phyloP scores from a whole-genome alignment of 2,329 filamentous ascomycete genomes.

The Beauveria rudraprayagi region DNA sequence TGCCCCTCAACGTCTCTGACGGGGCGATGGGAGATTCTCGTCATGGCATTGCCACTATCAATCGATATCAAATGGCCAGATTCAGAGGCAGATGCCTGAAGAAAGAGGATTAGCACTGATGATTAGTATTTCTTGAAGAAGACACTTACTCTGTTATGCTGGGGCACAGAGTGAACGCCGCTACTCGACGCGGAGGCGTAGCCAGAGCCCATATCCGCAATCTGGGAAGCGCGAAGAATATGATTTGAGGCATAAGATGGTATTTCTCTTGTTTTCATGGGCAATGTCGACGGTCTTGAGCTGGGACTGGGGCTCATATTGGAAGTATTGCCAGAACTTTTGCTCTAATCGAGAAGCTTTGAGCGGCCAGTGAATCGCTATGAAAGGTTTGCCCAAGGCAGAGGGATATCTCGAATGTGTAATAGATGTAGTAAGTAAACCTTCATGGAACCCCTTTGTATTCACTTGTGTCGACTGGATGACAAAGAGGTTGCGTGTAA shows the following conservation, averaged over 20 bases:
- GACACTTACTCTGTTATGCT: neutral
- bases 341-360: neutral
- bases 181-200: neutral
- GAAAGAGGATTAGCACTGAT: neutral
- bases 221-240: neutral
- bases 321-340: neutral
- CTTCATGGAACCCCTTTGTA: neutral
- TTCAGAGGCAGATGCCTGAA: neutral
- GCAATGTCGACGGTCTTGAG: neutral
- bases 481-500: neutral
- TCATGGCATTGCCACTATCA: neutral
- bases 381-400: neutral
- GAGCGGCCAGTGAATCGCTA: neutral
- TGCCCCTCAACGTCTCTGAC: neutral
- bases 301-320: neutral
- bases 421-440: neutral
- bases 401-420: neutral
- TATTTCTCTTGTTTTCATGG: conserved; percentile 7
- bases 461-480: too few relatives aligned
- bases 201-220: neutral
- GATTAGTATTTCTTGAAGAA: neutral
- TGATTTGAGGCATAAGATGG: conserved; percentile 4
- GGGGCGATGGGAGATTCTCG: neutral
- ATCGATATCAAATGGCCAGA: neutral
- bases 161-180: neutral